Evolutionary conservation across 495 filamentous ascomycete species (phyloP).

Genomic region (Talaromyces nanjingensis): DNA sequence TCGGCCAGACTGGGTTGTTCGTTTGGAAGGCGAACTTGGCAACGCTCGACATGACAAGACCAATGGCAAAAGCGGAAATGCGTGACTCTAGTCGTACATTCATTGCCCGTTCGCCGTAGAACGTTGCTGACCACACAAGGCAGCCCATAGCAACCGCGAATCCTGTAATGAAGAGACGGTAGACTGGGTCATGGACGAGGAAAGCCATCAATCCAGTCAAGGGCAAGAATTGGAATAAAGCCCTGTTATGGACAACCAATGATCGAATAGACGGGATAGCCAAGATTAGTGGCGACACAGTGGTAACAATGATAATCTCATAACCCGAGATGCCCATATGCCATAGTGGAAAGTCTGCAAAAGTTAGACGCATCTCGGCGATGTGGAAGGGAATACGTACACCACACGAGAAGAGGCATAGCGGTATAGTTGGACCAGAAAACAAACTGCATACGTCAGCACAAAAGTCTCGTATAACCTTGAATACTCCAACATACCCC

Average conservation of each 20-base stretch:
- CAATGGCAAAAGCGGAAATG: conserved; percentile 71
- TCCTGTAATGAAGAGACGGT: conserved; percentile 71
- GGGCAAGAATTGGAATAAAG: conserved; percentile 64
- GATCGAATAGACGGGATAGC: conserved; percentile 61
- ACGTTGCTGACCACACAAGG: conserved; percentile 73
- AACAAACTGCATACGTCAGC: conserved; percentile 58
- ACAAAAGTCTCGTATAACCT: conserved; percentile 10
- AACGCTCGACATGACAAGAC: conserved; percentile 75
- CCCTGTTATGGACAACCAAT: conserved; percentile 59
- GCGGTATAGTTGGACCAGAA: conserved; percentile 95
- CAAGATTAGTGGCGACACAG: conserved; percentile 78
- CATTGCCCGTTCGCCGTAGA: conserved; percentile 72
- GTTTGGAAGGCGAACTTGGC: conserved; percentile 92
- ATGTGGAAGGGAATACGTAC: conserved; percentile 43
- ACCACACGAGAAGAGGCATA: conserved; percentile 86
- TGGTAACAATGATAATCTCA: conserved; percentile 79
- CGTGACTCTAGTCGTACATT: conserved; percentile 69
- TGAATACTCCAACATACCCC: conserved; percentile 52
- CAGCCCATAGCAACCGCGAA: conserved; percentile 74
- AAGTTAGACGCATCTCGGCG: conserved; percentile 13
- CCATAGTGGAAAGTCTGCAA: conserved; percentile 92
- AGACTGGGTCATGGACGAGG: conserved; percentile 62
- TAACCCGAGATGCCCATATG: conserved; percentile 99
- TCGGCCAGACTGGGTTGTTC: conserved; percentile 98
- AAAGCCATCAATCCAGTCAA: conserved; percentile 76